Evolutionary conservation across 2,329 filamentous ascomycete genomes (phyloP).

Genomic region (Capronia americana): DNA sequence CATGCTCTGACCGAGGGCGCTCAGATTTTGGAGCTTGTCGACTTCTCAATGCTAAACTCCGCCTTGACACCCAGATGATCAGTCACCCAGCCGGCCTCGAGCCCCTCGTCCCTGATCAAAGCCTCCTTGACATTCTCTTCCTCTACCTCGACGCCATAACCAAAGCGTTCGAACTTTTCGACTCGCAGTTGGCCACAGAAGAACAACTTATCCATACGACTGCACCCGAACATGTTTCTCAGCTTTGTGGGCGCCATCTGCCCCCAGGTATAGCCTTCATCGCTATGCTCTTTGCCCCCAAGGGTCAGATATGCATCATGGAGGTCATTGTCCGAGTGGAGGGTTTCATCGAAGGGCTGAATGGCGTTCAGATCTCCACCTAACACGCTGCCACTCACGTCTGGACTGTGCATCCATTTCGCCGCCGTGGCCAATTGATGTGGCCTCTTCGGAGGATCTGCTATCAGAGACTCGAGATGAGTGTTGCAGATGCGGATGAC

Average conservation of each 20-base stretch:
- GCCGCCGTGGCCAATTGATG: constrained; percentile 56
- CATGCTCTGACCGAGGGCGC: background rate
- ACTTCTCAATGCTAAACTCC: constrained; percentile 31
- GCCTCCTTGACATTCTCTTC: constrained; percentile 37
- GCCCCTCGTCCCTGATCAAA: constrained; percentile 34
- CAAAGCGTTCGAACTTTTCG: constrained; percentile 56
- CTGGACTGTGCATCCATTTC: constrained; percentile 49
- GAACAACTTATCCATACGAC: constrained; percentile 63
- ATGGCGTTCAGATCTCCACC: constrained; percentile 67
- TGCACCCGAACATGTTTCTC: constrained; percentile 56
- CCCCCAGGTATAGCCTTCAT: constrained; percentile 64
- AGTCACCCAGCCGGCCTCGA: constrained; percentile 40
- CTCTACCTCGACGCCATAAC: constrained; percentile 52
- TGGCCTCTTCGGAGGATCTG: constrained; percentile 57
- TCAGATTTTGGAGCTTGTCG: constrained; percentile 20
- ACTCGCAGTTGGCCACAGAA: constrained; percentile 58
- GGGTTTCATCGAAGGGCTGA: constrained; percentile 58
- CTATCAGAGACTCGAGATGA: constrained; percentile 62
- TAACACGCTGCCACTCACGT: constrained; percentile 49
- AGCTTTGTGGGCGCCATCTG: constrained; percentile 56
- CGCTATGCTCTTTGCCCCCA: constrained; percentile 59
- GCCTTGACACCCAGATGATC: constrained; percentile 39
- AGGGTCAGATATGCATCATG: constrained; percentile 61
- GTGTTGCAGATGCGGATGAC: constrained; percentile 61
- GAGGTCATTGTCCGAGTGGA: constrained; percentile 58